Evolutionary conservation across 2,329 filamentous ascomycete species (phyloP).

Genomic region (Fusarium redolens): DNA sequence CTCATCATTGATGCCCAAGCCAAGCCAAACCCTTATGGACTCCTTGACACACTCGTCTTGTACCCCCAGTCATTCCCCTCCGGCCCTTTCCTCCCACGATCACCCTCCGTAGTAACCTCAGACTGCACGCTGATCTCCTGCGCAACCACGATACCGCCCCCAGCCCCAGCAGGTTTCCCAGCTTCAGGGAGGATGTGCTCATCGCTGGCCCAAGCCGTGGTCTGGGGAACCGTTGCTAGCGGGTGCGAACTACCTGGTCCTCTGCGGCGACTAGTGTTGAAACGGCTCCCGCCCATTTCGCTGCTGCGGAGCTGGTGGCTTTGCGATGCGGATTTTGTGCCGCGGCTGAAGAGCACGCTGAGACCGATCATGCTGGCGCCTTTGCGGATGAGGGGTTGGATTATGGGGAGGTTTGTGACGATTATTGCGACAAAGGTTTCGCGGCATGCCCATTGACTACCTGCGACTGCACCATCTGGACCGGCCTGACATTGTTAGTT

Average conservation of each 20-base stretch:
- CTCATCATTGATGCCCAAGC: not conserved
- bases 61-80: constrained; percentile 32
- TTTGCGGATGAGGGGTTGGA: constrained; percentile 35
- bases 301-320: constrained; percentile 37
- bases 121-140: constrained; percentile 38
- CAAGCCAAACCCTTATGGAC: not conserved
- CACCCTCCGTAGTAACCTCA: constrained; percentile 1
- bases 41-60: constrained; percentile 10
- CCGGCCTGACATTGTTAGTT: constrained; percentile 22
- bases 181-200: constrained; percentile 35
- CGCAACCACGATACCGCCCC: constrained; percentile 30
- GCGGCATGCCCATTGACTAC: constrained; percentile 50
- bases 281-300: constrained; percentile 24
- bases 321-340: constrained; percentile 31
- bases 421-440: constrained; percentile 54
- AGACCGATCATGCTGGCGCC: constrained; percentile 36
- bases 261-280: constrained; percentile 21
- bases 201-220: constrained; percentile 37
- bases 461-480: constrained; percentile 31
- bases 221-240: constrained; percentile 14
- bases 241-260: constrained; percentile 11
- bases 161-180: constrained; percentile 6
- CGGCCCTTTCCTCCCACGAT: constrained; percentile 2
- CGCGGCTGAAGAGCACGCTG: constrained; percentile 32
- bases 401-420: constrained; percentile 49